A percentile compares a stretch with the other conserved stretches of the same genome.
phyloP scores from a whole-genome alignment of 2,329 filamentous ascomycete genomes.

The Xylariaceae sp. region DNA sequence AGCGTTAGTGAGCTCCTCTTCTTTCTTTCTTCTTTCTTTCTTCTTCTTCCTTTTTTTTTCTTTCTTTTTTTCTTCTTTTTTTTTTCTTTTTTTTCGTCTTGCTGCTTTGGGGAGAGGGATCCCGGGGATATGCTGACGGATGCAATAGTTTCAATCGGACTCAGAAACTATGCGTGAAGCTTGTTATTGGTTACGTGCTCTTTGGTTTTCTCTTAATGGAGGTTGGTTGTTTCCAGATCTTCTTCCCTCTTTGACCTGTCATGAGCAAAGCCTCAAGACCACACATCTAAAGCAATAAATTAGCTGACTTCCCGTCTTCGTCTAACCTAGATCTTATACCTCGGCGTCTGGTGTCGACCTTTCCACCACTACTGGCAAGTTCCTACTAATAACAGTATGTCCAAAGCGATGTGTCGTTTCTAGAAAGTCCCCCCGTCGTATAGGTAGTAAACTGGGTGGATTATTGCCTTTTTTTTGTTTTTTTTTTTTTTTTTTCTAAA shows the following conservation, averaged over 20 bases:
- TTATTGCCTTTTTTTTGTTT: not conserved
- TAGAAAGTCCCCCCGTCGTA: no score
- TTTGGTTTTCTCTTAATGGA: conserved; percentile 48
- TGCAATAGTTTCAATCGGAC: conserved; percentile 38
- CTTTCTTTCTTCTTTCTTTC: no score
- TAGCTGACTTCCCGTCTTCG: no score
- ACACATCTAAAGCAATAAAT: no score
- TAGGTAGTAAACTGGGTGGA: no score
- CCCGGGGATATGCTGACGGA: not conserved
- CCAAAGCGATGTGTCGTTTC: not conserved
- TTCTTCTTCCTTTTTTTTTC: no score
- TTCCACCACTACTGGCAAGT: conserved; percentile 54
- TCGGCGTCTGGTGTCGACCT: conserved; percentile 48
- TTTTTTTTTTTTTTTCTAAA: not conserved
- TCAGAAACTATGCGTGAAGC: conserved; percentile 44
- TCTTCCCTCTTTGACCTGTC: not conserved
- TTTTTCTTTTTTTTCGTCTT: no score
- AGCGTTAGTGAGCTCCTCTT: conserved; percentile 35
- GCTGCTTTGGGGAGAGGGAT: no score
- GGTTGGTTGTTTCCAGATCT: conserved; percentile 13
- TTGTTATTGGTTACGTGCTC: conserved; percentile 43
- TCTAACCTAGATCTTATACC: conserved; percentile 12
- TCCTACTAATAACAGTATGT: conserved; percentile 43
- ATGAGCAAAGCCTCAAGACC: not conserved
- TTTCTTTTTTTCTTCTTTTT: no score